A percentile compares a stretch with the other conserved stretches of the same genome.
phyloP scores from a whole-genome alignment of 2,329 filamentous ascomycete genomes.

The Diplodia mutila region DNA sequence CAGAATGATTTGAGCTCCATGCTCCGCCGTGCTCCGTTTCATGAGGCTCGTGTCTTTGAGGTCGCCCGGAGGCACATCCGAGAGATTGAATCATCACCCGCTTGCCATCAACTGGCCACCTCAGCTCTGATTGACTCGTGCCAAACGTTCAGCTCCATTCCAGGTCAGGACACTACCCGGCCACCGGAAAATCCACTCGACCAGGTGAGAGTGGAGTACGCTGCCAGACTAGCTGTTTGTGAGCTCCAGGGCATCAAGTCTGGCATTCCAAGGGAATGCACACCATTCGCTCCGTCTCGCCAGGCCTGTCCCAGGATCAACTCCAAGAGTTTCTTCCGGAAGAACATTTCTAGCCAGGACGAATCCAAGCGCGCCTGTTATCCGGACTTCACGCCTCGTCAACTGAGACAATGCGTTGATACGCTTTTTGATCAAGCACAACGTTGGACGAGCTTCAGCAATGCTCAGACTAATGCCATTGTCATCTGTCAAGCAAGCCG shows the following conservation, averaged over 20 bases:
- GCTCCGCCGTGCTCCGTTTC: constrained; percentile 29
- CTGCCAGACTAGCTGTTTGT: constrained; percentile 65
- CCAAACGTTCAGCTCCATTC: constrained; percentile 49
- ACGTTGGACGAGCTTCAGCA: constrained; percentile 68
- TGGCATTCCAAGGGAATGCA: constrained; percentile 56
- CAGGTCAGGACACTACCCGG: constrained; percentile 26
- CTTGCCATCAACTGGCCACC: constrained; percentile 59
- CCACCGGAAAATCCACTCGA: constrained; percentile 33
- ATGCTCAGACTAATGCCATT: constrained; percentile 63
- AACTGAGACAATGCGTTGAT: constrained; percentile 57
- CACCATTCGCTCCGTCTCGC: constrained; percentile 50
- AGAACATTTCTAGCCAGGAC: constrained; percentile 25
- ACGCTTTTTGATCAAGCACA: constrained; percentile 59
- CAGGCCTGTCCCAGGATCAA: constrained; percentile 35
- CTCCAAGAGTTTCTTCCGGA: constrained; percentile 32
- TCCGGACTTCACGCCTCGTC: constrained; percentile 35
- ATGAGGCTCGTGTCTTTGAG: constrained; percentile 30
- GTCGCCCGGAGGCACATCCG: constrained; percentile 37
- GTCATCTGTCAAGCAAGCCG: constrained; percentile 66
- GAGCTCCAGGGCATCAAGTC: constrained; percentile 60
- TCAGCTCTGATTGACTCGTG: constrained; percentile 58
- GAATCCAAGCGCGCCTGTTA: constrained; percentile 38
- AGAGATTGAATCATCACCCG: constrained; percentile 49
- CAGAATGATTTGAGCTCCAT: constrained; percentile 28
- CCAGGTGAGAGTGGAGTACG: constrained; percentile 59